Evolutionary conservation across 2,329 filamentous ascomycete species (phyloP), one percentile per base, ranked within the genome.

Genomic region (Torrubiellomyces zombiae): DNA sequence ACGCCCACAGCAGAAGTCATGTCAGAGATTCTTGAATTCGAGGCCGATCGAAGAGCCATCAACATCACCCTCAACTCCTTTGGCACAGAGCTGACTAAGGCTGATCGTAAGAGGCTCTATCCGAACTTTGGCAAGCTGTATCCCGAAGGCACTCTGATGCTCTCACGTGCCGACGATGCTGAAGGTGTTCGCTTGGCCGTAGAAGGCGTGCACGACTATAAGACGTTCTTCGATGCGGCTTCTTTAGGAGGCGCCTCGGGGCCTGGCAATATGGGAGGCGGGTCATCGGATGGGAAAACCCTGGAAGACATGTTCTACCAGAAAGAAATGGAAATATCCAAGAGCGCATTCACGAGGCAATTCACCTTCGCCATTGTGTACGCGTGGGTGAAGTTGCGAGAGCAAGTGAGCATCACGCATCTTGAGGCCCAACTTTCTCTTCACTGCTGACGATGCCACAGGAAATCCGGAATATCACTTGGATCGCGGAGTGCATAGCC

Each of bases 21-120:
- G 89, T 74, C 76, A 6, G 86, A 95, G 56, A 80, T 94, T 25
- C 62, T 98, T 24, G 80, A 93, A 47, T 98, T 98, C 41, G 89
- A 98, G 59, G 89, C 91, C 14, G 89, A 98, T 48, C 71, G 89
- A 38, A 72, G 89, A 48, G 82, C 85, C 42, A 98, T 98, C 63
- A 98, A 98, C 58, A 98, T 98, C 51, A 98, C 89, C 2, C 69
- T 98, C 40, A 98, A 98, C 63, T 94, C 85, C 0, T 95, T 98
- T 42, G 89, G 89, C 34, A 98, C 91, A 7, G 89, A 98, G 51
- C 66, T 98, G 24, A 77, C 74, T 42, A 98, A 98, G 67, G 67
- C 70, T 21, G 89, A 95, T 48, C 75, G 89, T 41, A 91, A 80
- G 59, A 98, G 94, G 66, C 66, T 98, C 23, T 98, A 98, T 51